Conservation (phyloP, 1,284 basidiomycete genomes). For the Apiotrichum brassicae region DNA sequence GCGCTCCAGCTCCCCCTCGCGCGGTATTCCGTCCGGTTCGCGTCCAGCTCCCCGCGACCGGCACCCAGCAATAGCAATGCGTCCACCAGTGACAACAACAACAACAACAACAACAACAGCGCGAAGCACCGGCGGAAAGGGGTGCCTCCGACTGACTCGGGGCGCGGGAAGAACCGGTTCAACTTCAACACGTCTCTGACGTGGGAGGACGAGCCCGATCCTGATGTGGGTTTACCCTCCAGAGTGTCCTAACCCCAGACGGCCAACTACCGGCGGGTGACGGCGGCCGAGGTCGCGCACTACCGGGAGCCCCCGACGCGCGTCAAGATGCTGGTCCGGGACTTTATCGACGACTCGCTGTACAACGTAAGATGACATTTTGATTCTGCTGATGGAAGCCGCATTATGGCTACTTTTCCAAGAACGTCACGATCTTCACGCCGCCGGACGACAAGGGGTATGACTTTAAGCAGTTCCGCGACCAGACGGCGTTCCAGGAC, state of each 20-base stretch:
- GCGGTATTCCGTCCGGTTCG: not conserved
- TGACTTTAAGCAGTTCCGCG: slow-evolving; percentile 63
- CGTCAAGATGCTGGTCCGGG: slow-evolving; percentile 90
- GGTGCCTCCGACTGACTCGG: not conserved
- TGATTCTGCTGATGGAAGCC: slow-evolving; percentile 48
- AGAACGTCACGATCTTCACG: slow-evolving; percentile 79
- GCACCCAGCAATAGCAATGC: too few species aligned
- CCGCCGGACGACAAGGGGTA: slow-evolving; percentile 55
- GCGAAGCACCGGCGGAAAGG: too few species aligned
- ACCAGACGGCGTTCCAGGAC: slow-evolving; percentile 71
- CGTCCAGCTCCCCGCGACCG: not conserved
- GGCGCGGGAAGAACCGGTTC: slow-evolving; percentile 25
- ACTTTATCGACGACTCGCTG: slow-evolving; percentile 93
- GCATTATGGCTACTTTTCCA: slow-evolving; percentile 93
- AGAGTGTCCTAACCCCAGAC: slow-evolving; percentile 5
- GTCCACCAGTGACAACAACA: too few species aligned
- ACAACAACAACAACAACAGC: too few species aligned
- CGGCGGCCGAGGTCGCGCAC: slow-evolving; percentile 63
- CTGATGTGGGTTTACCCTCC: slow-evolving; percentile 28
- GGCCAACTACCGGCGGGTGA: slow-evolving; percentile 57
- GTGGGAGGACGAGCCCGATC: slow-evolving; percentile 37
- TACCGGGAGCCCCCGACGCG: slow-evolving; percentile 62
- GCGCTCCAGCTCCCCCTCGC: too few species aligned
- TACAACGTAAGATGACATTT: slow-evolving; percentile 70
- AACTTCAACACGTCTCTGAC: slow-evolving; percentile 45